Evolutionary conservation across 768 basidiomycete species (phyloP), one percentile per base, ranked within the genome.

Genomic region (Clitopilus hobsonii): DNA sequence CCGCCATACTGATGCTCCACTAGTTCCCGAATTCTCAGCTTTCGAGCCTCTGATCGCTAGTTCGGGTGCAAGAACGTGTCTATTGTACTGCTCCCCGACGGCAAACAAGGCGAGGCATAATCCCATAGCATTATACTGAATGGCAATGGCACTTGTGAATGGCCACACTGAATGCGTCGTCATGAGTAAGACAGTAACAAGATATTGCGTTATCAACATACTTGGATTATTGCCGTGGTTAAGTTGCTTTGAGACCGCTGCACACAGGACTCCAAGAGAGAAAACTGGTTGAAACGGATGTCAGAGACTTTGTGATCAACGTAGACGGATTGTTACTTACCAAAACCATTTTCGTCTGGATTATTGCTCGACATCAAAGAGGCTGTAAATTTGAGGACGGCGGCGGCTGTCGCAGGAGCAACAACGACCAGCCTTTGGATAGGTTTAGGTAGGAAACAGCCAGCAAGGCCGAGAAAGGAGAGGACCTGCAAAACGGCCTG

Each of bases 161-260:
- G 87, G 85, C 92, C 92, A 95, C 25, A 93, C 87, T 89, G 51
- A n/a, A n/a, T n/a, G n/a, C n/a, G n/a, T n/a, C n/a, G n/a, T n/a
- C n/a, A n/a, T n/a, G n/a, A n/a, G n/a, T n/a, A n/a, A n/a, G n/a
- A n/a, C n/a, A n/a, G 7, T 14, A 36, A 18, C 16, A 59, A 16
- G 67, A 28, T 49, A 32, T 27, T n/a, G 16, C 2, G 20, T 20
- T 38, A 48, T 13, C n/a, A 10, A 62, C 65, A 10, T 65, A 88
- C 88, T 73, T 58, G 91, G 91, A 61, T 93, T 93, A 59, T 89
- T 92, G 0, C 86, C 84, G 63, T 90, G 79, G 62, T 93, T 91
- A 13, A 81, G 75, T 58, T 88, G 87, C 65, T 94, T 95, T 18
- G 84, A 75, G 16, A 92, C 59, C 1, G 86, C 81, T 0, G 88